Evolutionary conservation across 352 stramenopile species (phyloP).

Genomic region (Globisporangium megalacanthum): DNA sequence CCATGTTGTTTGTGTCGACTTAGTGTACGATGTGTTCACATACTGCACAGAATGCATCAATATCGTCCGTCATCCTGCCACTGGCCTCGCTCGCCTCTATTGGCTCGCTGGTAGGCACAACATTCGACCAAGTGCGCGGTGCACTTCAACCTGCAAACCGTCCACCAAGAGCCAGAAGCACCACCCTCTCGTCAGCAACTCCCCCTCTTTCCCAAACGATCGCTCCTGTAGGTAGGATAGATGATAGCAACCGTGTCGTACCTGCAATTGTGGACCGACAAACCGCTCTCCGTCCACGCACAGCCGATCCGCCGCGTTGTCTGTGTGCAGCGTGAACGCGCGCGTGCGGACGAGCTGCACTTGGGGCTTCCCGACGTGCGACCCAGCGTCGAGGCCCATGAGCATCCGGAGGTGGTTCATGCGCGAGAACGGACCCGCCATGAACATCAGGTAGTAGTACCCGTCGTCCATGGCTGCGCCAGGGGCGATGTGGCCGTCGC

Average conservation of each 20-base stretch:
- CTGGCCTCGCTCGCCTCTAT: constrained; percentile 1
- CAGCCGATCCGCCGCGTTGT: constrained; percentile 31
- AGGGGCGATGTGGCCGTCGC: constrained; percentile 23
- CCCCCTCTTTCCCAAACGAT: not conserved
- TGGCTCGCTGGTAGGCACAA: constrained; percentile 19
- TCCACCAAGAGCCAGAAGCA: not conserved
- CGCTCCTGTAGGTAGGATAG: too few species aligned
- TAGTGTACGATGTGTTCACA: too few species aligned
- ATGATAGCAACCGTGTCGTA: not conserved
- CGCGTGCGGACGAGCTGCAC: constrained; percentile 59
- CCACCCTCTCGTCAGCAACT: not conserved
- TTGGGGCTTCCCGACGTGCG: constrained; percentile 29
- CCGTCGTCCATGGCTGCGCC: constrained; percentile 31
- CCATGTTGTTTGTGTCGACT: too few species aligned
- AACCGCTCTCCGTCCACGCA: constrained; percentile 66
- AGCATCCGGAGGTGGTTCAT: constrained; percentile 37
- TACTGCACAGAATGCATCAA: too few species aligned
- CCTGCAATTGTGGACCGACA: constrained; percentile 31
- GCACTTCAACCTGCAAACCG: constrained; percentile 22
- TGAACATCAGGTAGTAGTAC: constrained; percentile 54
- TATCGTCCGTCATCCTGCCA: not conserved
- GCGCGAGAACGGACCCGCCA: constrained; percentile 34
- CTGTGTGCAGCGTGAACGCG: constrained; percentile 38
- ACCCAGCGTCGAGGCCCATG: constrained; percentile 45
- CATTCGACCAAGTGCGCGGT: constrained; percentile 38